Conservation (phyloP, 768 basidiomycete species). For the Podaxis mareebaensis region DNA sequence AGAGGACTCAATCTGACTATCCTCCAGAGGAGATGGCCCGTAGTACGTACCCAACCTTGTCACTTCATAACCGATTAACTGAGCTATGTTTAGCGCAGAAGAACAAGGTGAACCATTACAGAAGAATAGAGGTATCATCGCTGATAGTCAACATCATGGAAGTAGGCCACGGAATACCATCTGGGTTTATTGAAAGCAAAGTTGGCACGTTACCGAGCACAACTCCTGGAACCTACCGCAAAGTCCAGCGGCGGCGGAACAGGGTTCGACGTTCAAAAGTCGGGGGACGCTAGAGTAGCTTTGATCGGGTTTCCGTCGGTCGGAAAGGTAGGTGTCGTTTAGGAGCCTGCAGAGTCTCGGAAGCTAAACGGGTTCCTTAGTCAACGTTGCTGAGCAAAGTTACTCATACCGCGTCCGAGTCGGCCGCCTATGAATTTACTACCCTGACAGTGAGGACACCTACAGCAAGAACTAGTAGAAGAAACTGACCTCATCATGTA, state of each 20-base stretch:
- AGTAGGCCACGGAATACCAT: conserved; percentile 91
- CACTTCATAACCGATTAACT: neutral
- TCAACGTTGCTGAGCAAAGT: conserved; percentile 91
- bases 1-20: neutral
- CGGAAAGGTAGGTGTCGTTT: conserved; percentile 59
- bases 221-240: conserved; percentile 87
- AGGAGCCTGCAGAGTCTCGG: neutral
- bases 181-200: conserved; percentile 93
- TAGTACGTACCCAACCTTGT: conserved; percentile 56
- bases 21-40: conserved; percentile 91
- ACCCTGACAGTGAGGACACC: conserved; percentile 67
- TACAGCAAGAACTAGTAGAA: neutral
- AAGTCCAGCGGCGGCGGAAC: conserved; percentile 81
- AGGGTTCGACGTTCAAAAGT: conserved; percentile 84
- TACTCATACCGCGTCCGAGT: conserved; percentile 86
- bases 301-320: conserved; percentile 96
- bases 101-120: conserved; percentile 68
- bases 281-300: conserved; percentile 87
- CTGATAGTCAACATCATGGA: conserved; percentile 20
- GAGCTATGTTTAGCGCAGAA: conserved; percentile 71
- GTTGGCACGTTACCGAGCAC: conserved; percentile 90
- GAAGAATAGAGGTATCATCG: neutral
- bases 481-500: conserved; percentile 26
- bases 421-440: conserved; percentile 95
- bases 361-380: conserved; percentile 34